Conservation (phyloP, 2,329 filamentous ascomycete genomes). For the Plectosphaerella sp. region DNA sequence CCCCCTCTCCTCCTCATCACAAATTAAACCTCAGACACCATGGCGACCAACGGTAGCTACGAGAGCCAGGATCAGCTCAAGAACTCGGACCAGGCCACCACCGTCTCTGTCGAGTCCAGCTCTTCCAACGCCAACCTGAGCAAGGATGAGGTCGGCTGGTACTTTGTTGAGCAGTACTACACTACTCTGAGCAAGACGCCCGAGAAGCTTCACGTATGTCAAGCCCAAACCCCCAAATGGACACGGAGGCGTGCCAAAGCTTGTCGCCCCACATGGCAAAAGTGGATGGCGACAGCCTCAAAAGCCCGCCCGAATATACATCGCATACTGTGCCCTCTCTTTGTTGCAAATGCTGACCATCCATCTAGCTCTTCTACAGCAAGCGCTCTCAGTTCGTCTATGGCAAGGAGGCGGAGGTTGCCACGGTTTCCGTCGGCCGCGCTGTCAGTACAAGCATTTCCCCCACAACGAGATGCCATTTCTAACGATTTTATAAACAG, state of each 20-base stretch:
- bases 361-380: slow-evolving; percentile 77
- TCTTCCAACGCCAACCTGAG: slow-evolving; percentile 42
- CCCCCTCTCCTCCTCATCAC: background rate
- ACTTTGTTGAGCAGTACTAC: slow-evolving; percentile 99
- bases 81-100: slow-evolving; percentile 26
- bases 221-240: background rate
- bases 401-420: slow-evolving; percentile 84
- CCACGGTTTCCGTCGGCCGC: slow-evolving; percentile 81
- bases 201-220: slow-evolving; percentile 78
- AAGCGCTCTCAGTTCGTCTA: slow-evolving; percentile 94
- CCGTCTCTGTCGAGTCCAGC: slow-evolving; percentile 26
- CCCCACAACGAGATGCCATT: slow-evolving; percentile 3
- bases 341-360: background rate
- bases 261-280: background rate
- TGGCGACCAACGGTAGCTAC: slow-evolving; percentile 56
- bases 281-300: too few relatives aligned
- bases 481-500: slow-evolving; percentile 35
- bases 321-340: background rate
- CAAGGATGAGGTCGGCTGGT: slow-evolving; percentile 98
- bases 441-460: slow-evolving; percentile 56
- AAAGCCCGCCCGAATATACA: background rate
- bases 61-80: slow-evolving; percentile 39
- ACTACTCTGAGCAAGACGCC: slow-evolving; percentile 92
- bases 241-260: too few relatives aligned
- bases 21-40: slow-evolving; percentile 22